These are phyloP conservation scores for Stephania japonica DNA, from an alignment of 164 flowering plant genomes.

Conservation along the genomic window DNA sequence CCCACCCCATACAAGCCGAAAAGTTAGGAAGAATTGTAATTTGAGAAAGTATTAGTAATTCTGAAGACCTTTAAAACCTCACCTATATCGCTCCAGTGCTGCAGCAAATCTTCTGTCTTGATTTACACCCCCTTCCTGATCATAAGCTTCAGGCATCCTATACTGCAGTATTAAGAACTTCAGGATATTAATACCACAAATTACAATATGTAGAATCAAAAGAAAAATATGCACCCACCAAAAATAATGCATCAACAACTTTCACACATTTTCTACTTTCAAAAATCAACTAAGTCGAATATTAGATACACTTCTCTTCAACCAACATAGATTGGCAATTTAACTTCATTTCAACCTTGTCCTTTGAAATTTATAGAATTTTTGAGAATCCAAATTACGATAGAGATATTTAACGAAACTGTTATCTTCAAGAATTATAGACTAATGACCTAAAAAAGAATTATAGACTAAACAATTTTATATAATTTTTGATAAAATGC, in stretches of 20 bases:
- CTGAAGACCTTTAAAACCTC: conserved; percentile 13
- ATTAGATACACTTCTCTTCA: neutral
- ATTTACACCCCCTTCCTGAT: conserved; percentile 74
- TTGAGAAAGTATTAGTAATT: neutral
- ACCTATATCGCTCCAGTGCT: conserved; percentile 85
- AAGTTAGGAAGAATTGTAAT: neutral
- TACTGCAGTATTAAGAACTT: conserved; percentile 53
- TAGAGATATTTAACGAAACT: too few species aligned
- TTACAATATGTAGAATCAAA: neutral
- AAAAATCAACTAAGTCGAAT: neutral
- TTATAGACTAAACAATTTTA: too few species aligned
- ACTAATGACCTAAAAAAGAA: too few species aligned
- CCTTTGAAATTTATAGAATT: neutral
- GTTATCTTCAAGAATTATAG: too few species aligned
- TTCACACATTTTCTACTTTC: neutral
- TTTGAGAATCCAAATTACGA: too few species aligned
- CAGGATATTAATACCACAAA: neutral
- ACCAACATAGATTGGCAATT: neutral
- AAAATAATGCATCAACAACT: neutral
- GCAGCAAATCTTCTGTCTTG: conserved; percentile 94
- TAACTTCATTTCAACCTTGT: neutral
- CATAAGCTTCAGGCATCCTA: conserved; percentile 97
- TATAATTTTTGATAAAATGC: too few species aligned
- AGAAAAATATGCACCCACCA: neutral
- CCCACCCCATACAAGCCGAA: neutral